These are phyloP conservation scores for Suillus spraguei DNA, from an alignment of 768 basidiomycete genomes.

Conservation along the genomic window DNA sequence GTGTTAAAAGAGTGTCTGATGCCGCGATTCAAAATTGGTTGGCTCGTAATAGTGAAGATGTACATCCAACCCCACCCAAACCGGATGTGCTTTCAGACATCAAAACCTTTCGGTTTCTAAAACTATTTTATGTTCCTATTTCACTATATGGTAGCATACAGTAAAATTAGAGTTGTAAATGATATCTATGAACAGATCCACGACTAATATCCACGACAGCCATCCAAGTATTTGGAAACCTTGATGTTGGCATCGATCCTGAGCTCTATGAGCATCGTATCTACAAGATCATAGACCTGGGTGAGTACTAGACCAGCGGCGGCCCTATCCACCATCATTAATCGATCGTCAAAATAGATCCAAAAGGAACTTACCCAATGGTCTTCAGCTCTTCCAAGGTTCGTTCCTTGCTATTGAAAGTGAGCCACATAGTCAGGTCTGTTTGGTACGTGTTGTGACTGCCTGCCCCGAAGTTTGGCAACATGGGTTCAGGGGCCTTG, in stretches of 20 bases:
- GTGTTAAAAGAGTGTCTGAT: not conserved
- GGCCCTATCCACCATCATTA: slow-evolving; percentile 12
- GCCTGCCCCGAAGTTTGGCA: slow-evolving; percentile 50
- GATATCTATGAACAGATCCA: not conserved
- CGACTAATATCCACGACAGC: not conserved
- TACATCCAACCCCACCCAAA: not conserved
- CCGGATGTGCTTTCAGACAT: not conserved
- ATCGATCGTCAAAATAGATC: slow-evolving; percentile 3
- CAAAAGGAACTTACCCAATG: not conserved
- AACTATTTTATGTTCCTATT: not conserved
- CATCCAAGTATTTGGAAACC: not conserved
- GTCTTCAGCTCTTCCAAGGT: slow-evolving; percentile 37
- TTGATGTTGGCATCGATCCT: slow-evolving; percentile 11
- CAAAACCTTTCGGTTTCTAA: not conserved
- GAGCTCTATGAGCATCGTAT: slow-evolving; percentile 28
- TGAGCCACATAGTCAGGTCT: slow-evolving; percentile 49
- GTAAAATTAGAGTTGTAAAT: not conserved
- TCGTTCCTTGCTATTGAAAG: slow-evolving; percentile 46
- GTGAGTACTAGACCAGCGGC: slow-evolving; percentile 24
- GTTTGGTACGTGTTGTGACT: slow-evolving; percentile 42
- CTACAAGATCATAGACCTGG: slow-evolving; percentile 31
- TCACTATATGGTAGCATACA: not conserved
- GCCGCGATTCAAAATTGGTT: not conserved
- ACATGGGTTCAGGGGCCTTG: slow-evolving; percentile 46
- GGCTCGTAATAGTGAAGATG: not conserved